Evolutionary conservation across 2,329 filamentous ascomycete genomes (phyloP), one percentile per base, ranked within the genome.

Genomic region (Sarocladiaceae sp.): DNA sequence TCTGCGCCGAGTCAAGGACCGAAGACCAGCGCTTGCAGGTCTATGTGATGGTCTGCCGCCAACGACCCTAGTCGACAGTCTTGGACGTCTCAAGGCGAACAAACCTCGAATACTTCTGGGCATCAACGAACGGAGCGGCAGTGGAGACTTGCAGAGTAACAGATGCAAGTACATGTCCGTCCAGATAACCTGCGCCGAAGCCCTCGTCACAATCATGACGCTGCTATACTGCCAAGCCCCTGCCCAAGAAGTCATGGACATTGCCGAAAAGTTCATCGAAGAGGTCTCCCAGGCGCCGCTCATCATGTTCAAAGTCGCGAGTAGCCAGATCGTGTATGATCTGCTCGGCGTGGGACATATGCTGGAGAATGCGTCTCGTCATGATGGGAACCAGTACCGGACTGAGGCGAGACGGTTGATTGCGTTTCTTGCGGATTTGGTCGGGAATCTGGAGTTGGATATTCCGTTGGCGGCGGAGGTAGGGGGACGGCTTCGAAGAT

Each of bases 291-390:
- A 13, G 18, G 47, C 47, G 31, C 47, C 47, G n/a, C 47, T 50
- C 28, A 50, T 50, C 31, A 50, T 50, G 31, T 50, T 50, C 47
- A 50, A 50, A 31, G 47, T 50, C n/a, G 47, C 47, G n/a, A 50
- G 47, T 31, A 50, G 29, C 29, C 47, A 50, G 31, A 50, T 50
- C 33, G 47, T 50, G n/a, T 35, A 50, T 23, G 28, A 50, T 15
- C 15, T 50, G 28, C 47, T 50, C 17, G 47, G 47, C 31, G 47
- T 50, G 7, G 47, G 47, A 15, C 47, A 49, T 26, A 49, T 49
- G 46, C 46, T 49, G 2, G 29, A 20, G 13, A 49, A 49, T 12
- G 46, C 46, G 8, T 49, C 46, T 15, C 46, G 46, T 12, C 29
- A 29, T 26, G 46, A 49, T 20, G 29, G 29, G 25, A 31, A 31